Evolutionary conservation across 495 filamentous ascomycete species (phyloP).

Genomic region (Cercophora samala): DNA sequence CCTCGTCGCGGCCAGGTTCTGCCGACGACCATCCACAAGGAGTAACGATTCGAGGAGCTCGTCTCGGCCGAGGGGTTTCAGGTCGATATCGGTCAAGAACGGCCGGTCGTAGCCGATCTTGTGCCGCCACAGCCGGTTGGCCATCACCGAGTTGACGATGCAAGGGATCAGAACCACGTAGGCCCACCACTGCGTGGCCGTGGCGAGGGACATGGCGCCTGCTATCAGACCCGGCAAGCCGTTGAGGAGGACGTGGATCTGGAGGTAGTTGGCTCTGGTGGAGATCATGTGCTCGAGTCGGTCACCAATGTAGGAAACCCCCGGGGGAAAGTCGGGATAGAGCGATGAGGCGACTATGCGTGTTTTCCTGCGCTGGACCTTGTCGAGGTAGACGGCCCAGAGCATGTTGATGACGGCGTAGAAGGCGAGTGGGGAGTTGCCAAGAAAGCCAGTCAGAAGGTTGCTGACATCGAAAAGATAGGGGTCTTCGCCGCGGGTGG

Average conservation of each 20-base stretch:
- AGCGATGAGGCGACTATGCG: slow-evolving; percentile 12
- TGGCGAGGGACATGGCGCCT: slow-evolving; percentile 50
- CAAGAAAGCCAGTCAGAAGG: slow-evolving; percentile 49
- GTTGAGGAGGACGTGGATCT: slow-evolving; percentile 42
- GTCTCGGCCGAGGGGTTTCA: slow-evolving; percentile 18
- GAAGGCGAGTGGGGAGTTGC: slow-evolving; percentile 43
- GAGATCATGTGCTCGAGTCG: slow-evolving; percentile 29
- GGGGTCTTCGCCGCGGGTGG: slow-evolving; percentile 46
- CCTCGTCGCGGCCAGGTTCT: slow-evolving; percentile 19
- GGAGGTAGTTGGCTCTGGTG: slow-evolving; percentile 37
- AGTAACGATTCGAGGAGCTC: slow-evolving; percentile 34
- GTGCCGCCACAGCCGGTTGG: slow-evolving; percentile 47
- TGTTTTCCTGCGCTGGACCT: neutral
- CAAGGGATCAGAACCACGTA: slow-evolving; percentile 50
- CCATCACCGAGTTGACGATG: slow-evolving; percentile 40
- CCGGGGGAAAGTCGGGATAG: slow-evolving; percentile 8
- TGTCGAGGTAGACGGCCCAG: slow-evolving; percentile 44
- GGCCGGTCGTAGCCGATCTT: slow-evolving; percentile 49
- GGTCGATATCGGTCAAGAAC: slow-evolving; percentile 21
- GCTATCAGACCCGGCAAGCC: slow-evolving; percentile 46
- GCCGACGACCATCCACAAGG: slow-evolving; percentile 32
- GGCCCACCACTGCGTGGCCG: slow-evolving; percentile 49
- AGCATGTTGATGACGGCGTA: slow-evolving; percentile 45
- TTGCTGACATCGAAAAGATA: slow-evolving; percentile 44
- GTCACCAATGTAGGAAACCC: neutral